Conservation (phyloP, 768 basidiomycete species). For the Collybia sordida region DNA sequence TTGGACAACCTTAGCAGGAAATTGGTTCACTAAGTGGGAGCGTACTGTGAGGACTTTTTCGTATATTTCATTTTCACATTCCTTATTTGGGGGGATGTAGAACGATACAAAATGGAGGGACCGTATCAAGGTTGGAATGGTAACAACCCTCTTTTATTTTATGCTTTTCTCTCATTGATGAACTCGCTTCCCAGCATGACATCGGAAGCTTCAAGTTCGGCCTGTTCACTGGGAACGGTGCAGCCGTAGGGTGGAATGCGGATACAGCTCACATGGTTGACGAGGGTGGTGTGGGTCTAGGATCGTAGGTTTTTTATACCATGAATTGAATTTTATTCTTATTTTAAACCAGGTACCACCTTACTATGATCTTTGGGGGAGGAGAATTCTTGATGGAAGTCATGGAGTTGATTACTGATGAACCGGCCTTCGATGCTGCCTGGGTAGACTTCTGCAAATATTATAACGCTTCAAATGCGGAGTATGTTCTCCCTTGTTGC, state of each 20-base stretch:
- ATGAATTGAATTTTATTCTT: not conserved
- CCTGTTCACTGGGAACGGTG: constrained; percentile 32
- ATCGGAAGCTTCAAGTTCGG: constrained; percentile 36
- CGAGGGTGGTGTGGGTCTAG: constrained; percentile 31
- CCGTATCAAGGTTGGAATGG: constrained; percentile 35
- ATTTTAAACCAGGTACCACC: constrained; percentile 21
- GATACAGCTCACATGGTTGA: constrained; percentile 36
- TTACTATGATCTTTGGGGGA: constrained; percentile 35
- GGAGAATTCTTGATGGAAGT: constrained; percentile 40
- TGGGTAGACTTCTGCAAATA: constrained; percentile 38
- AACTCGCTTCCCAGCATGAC: constrained; percentile 20
- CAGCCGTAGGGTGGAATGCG: constrained; percentile 39
- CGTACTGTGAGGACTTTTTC: constrained; percentile 25
- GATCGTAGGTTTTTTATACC: constrained; percentile 23
- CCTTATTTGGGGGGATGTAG: constrained; percentile 13
- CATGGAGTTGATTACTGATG: constrained; percentile 37
- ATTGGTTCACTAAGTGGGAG: constrained; percentile 42
- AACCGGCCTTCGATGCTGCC: constrained; percentile 36
- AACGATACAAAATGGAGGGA: constrained; percentile 35
- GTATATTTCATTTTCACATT: not conserved
- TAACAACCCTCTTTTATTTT: constrained; percentile 7
- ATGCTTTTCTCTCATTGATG: no score
- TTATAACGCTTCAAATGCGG: constrained; percentile 32
- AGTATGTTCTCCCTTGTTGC: constrained; percentile 20
- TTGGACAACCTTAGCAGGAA: constrained; percentile 36